Evolutionary conservation across 1,284 basidiomycete species (phyloP).

Genomic region (Cutaneotrichosporon cavernicola): DNA sequence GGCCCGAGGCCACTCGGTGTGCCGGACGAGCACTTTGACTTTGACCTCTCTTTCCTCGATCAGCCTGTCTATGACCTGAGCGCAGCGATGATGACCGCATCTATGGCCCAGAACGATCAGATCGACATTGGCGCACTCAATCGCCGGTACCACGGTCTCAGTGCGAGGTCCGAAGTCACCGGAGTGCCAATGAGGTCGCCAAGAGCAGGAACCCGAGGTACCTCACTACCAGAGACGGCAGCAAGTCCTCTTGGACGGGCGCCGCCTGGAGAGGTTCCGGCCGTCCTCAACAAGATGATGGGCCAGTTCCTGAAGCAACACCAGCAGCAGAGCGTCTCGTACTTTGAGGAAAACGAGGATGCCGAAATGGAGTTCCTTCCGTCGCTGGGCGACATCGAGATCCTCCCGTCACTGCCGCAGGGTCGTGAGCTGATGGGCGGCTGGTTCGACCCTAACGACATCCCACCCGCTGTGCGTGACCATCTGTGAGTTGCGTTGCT

Average conservation of each 20-base stretch:
- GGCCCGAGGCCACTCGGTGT: conserved; percentile 24
- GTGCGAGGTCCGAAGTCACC: conserved; percentile 6
- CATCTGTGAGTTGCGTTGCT: conserved; percentile 30
- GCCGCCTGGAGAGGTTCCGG: neutral
- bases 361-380: conserved; percentile 2
- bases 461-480: conserved; percentile 37
- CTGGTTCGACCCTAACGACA: conserved; percentile 43
- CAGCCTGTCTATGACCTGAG: conserved; percentile 23
- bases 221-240: neutral
- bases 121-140: conserved; percentile 6
- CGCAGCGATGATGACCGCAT: conserved; percentile 16
- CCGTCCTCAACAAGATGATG: conserved; percentile 5
- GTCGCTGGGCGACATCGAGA: conserved; percentile 13
- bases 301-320: conserved; percentile 1
- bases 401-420: conserved; percentile 21
- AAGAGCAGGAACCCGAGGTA: neutral
- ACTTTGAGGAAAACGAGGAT: conserved; percentile 7
- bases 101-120: conserved; percentile 1
- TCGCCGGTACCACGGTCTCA: conserved; percentile 6
- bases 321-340: conserved; percentile 5
- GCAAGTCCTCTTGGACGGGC: conserved; percentile 1
- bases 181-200: conserved; percentile 7
- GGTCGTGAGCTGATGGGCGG: conserved; percentile 32
- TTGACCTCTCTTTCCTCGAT: conserved; percentile 28
- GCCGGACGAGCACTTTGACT: conserved; percentile 24